phyloP scores from a whole-genome alignment of 78 protist species.

The Isochrysis galbana region DNA sequence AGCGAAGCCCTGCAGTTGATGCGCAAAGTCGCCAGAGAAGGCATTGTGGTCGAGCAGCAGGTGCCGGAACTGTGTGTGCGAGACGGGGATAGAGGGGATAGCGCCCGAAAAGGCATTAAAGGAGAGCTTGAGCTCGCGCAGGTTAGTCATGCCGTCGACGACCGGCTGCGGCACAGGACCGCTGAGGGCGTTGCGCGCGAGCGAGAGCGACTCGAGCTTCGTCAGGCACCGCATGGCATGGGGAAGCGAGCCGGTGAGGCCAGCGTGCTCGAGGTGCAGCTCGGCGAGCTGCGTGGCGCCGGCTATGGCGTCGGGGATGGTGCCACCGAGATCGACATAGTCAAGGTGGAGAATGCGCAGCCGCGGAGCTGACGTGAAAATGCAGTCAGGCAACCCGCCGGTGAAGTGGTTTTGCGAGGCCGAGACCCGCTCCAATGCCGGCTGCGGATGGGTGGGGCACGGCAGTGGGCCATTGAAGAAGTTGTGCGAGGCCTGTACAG shows the following conservation, averaged over 20 bases:
- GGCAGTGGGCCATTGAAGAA: neutral
- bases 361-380: neutral
- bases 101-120: neutral
- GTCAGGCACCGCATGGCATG: neutral
- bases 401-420: neutral
- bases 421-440: neutral
- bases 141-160: neutral
- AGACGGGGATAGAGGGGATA: neutral
- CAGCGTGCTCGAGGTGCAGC: neutral
- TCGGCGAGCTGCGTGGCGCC: neutral
- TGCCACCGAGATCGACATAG: neutral
- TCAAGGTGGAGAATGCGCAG: neutral
- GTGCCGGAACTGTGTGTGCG: neutral
- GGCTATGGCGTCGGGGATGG: neutral
- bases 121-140: neutral
- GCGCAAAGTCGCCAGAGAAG: neutral
- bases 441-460: neutral
- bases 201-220: neutral
- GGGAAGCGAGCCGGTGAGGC: neutral
- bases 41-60: neutral
- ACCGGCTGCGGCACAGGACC: neutral
- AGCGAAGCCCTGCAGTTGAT: neutral
- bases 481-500: neutral
- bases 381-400: neutral
- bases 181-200: neutral